These are phyloP conservation scores for Entomortierella lignicola DNA, from an alignment of 192 early-diverging fungal genomes.

Conservation along the genomic window DNA sequence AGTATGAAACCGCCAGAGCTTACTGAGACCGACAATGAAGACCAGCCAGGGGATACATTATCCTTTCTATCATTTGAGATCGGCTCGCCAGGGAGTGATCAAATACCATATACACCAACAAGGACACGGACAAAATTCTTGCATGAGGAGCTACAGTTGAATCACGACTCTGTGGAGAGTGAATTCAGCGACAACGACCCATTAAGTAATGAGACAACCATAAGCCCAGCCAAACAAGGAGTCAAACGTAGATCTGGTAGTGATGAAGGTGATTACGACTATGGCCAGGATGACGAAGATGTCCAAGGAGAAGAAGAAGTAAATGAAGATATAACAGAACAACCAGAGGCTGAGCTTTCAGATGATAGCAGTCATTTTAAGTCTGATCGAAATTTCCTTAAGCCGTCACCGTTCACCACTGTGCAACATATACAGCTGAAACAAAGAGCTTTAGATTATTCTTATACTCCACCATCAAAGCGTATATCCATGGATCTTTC, in stretches of 20 bases:
- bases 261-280: background rate
- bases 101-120: background rate
- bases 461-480: slow-evolving; percentile 22
- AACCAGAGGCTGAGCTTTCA: background rate
- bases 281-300: background rate
- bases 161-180: background rate
- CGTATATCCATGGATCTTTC: background rate
- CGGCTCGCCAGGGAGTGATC: background rate
- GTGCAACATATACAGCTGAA: background rate
- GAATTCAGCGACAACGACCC: background rate
- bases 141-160: too few relatives aligned
- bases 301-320: background rate
- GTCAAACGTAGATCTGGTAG: background rate
- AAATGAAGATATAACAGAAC: background rate
- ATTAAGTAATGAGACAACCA: background rate
- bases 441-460: background rate
- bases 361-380: background rate
- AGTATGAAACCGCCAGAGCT: slow-evolving; percentile 24
- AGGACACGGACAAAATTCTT: background rate
- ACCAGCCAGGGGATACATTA: background rate
- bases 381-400: background rate
- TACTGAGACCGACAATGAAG: background rate
- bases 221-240: background rate
- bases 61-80: background rate
- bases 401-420: background rate